Percentiles rank a stretch among this genome's conserved stretches.
Conservation (phyloP, 768 basidiomycete species). For the Rhodotorula kratochvilovae region DNA sequence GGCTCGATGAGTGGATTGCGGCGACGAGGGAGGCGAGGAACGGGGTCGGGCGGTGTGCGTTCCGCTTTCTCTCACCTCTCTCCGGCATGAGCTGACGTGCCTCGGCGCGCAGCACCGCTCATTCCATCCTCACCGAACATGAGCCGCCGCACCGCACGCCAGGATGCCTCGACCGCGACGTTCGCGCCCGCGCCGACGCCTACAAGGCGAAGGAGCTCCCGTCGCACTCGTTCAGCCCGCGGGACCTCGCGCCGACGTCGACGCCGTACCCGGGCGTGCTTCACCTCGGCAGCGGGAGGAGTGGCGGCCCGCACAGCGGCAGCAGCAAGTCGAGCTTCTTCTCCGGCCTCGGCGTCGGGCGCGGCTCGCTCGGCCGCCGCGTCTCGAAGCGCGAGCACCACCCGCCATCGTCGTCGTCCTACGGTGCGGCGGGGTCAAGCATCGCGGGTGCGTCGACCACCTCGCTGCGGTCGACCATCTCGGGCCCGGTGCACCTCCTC, state of each 20-base stretch:
- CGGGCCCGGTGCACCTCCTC: not conserved
- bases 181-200: conserved; percentile 21
- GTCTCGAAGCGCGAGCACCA: not conserved
- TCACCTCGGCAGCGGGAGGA: not conserved
- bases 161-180: conserved; percentile 19
- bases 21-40: conserved; percentile 47
- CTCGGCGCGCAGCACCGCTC: not conserved
- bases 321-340: conserved; percentile 4
- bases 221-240: conserved; percentile 2
- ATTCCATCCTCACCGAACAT: not conserved
- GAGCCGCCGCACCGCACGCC: conserved; percentile 6
- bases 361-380: not conserved
- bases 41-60: not conserved
- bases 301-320: not conserved
- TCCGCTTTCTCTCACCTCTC: not conserved
- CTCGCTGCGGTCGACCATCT: not conserved
- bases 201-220: conserved; percentile 26
- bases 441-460: no score
- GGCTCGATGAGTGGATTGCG: conserved; percentile 69
- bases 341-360: not conserved
- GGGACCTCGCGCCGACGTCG: not conserved
- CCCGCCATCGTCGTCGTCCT: not conserved
- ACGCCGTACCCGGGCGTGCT: conserved; percentile 29
- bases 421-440: not conserved
- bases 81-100: accelerated